Evolutionary conservation across 192 early-diverging fungal genomes (phyloP).

Genomic region (Podila epicladia): DNA sequence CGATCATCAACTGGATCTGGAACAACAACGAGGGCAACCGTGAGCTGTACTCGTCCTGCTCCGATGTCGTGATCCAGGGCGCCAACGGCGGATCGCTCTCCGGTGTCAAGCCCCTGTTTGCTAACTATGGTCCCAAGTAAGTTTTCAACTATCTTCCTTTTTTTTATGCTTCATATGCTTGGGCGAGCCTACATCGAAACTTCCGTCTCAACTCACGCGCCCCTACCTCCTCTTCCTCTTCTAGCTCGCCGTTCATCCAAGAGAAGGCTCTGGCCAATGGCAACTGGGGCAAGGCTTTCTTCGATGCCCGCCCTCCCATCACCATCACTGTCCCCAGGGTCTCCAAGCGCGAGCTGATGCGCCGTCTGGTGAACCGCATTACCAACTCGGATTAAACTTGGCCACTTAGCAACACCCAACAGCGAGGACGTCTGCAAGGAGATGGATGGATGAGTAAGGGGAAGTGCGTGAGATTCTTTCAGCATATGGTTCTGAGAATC

Average conservation of each 20-base stretch:
- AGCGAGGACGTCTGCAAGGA: not conserved
- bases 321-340: slow-evolving; percentile 23
- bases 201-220: not conserved
- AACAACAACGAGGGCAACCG: slow-evolving; percentile 55
- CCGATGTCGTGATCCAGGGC: slow-evolving; percentile 37
- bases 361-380: slow-evolving; percentile 13
- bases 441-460: too few species aligned
- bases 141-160: not conserved
- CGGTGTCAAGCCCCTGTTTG: slow-evolving; percentile 39
- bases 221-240: not conserved
- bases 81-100: slow-evolving; percentile 44
- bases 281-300: slow-evolving; percentile 26
- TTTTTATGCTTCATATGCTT: not conserved
- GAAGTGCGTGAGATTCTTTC: not conserved
- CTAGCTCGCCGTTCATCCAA: slow-evolving; percentile 24
- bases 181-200: not conserved
- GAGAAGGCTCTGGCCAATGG: slow-evolving; percentile 20
- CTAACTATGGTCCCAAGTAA: slow-evolving; percentile 45
- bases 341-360: slow-evolving; percentile 6
- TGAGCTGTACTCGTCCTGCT: slow-evolving; percentile 40
- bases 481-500: slow-evolving; percentile 2
- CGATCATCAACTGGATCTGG: slow-evolving; percentile 44
- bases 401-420: not conserved
- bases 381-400: too few species aligned
- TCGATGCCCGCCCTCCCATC: slow-evolving; percentile 37